These are phyloP conservation scores for Benincasa hispida DNA, from an alignment of 306 rosid species.

Conservation along the genomic window DNA sequence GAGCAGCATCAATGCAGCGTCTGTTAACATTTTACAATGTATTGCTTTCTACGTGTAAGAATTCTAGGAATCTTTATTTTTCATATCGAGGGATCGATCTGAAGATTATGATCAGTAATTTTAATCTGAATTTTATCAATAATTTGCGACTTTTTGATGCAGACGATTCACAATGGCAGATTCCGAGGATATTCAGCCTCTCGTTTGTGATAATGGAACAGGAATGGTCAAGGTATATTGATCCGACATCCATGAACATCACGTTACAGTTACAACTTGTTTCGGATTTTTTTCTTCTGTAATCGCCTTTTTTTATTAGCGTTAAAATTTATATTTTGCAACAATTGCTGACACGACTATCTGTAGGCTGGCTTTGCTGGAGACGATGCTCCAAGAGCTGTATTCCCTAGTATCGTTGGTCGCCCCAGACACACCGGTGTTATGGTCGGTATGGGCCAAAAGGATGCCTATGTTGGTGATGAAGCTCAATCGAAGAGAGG, in stretches of 20 bases:
- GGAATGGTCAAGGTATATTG: slow-evolving; percentile 87
- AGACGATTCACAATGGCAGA: slow-evolving; percentile 57
- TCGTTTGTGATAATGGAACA: slow-evolving; percentile 94
- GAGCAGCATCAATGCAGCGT: not conserved
- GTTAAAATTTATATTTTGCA: not conserved
- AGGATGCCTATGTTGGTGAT: slow-evolving; percentile 96
- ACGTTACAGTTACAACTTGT: not conserved
- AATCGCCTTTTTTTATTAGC: not conserved
- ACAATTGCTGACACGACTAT: not conserved
- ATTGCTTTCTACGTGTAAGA: not conserved
- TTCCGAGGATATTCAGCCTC: slow-evolving; percentile 86
- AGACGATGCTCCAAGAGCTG: slow-evolving; percentile 98
- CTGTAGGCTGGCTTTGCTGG: slow-evolving; percentile 95
- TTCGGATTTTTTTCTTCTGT: not conserved
- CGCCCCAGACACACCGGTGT: slow-evolving; percentile 97
- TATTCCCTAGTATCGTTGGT: slow-evolving; percentile 93
- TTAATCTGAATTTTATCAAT: not conserved
- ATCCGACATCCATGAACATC: slow-evolving; percentile 6
- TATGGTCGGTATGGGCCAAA: slow-evolving; percentile 99
- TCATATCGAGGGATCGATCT: not conserved
- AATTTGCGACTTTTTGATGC: slow-evolving; percentile 16
- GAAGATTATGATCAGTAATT: not conserved
- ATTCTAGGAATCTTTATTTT: not conserved
- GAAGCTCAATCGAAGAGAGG: slow-evolving; percentile 97
- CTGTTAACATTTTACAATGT: not conserved